Percentiles rank a stretch among this genome's conserved stretches.
Evolutionary conservation across 2,329 filamentous ascomycete species (phyloP).

Genomic region (Trichoderma sp.): DNA sequence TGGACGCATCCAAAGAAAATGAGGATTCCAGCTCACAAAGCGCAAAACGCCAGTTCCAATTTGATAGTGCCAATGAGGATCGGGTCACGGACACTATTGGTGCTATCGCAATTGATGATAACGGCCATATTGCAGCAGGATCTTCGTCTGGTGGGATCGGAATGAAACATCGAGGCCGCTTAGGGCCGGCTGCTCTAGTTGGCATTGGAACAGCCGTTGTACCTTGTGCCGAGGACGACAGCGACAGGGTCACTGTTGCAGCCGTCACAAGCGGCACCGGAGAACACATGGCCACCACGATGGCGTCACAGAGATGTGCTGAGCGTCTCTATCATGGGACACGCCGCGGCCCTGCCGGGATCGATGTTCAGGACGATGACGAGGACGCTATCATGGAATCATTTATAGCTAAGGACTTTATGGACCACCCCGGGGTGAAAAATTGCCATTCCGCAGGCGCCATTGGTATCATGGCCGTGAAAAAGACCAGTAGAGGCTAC

Average conservation of each 20-base stretch:
- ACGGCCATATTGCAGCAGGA: conserved; percentile 86
- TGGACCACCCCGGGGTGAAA: conserved; percentile 83
- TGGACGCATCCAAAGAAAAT: conserved; percentile 24
- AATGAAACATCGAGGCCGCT: conserved; percentile 92
- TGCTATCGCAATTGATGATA: conserved; percentile 86
- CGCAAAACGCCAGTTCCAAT: conserved; percentile 33
- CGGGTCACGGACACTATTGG: conserved; percentile 90
- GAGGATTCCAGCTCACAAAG: conserved; percentile 19
- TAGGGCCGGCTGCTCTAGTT: conserved; percentile 90
- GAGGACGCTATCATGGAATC: conserved; percentile 74
- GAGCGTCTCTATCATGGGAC: conserved; percentile 78
- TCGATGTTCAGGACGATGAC: conserved; percentile 69
- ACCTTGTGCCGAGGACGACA: conserved; percentile 72
- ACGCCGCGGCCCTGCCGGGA: conserved; percentile 62
- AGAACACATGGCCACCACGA: conserved; percentile 95
- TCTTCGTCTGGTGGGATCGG: conserved; percentile 97
- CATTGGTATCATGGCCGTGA: conserved; percentile 88
- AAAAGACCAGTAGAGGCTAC: conserved; percentile 75
- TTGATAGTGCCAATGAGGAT: conserved; percentile 53
- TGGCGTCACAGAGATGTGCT: conserved; percentile 85
- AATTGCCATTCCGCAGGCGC: conserved; percentile 81
- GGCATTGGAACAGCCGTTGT: conserved; percentile 89
- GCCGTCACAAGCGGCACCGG: conserved; percentile 92
- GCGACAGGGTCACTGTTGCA: conserved; percentile 71
- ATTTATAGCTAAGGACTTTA: conserved; percentile 89